These are phyloP conservation scores for Suillus lakei DNA, from an alignment of 768 basidiomycete genomes.

Conservation along the genomic window DNA sequence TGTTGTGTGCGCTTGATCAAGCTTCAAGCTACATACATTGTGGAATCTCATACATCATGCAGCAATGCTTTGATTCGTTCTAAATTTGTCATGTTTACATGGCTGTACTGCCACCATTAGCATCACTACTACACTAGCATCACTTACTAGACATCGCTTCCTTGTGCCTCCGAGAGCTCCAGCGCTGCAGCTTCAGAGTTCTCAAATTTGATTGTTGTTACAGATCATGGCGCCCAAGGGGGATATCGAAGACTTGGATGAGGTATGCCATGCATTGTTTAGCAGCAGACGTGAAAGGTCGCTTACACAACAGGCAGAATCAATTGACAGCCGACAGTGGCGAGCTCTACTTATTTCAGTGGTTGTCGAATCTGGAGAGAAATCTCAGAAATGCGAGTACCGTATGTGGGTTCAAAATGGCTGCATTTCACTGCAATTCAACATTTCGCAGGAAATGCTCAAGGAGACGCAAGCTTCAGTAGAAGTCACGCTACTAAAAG, in stretches of 20 bases:
- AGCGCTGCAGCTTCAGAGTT: neutral
- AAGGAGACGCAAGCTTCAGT: slow-evolving; percentile 66
- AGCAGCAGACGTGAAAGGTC: slow-evolving; percentile 6
- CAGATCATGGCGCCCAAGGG: slow-evolving; percentile 30
- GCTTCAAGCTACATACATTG: neutral
- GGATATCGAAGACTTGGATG: slow-evolving; percentile 33
- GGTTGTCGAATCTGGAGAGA: slow-evolving; percentile 73
- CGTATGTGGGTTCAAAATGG: slow-evolving; percentile 45
- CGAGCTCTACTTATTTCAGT: slow-evolving; percentile 84
- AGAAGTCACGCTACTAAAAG: slow-evolving; percentile 67
- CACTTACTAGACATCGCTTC: neutral
- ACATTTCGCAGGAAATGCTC: slow-evolving; percentile 57
- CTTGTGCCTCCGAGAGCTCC: neutral
- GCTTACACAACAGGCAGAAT: slow-evolving; percentile 45
- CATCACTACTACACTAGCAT: neutral
- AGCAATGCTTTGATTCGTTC: neutral
- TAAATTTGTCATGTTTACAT: neutral
- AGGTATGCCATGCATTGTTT: slow-evolving; percentile 26
- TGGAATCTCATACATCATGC: neutral
- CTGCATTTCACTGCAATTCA: slow-evolving; percentile 5
- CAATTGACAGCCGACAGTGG: slow-evolving; percentile 75
- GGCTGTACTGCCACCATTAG: neutral
- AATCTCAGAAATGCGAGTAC: slow-evolving; percentile 51
- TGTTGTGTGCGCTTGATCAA: neutral
- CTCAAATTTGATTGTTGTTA: neutral